A percentile compares a stretch with the other conserved stretches of the same genome.
Evolutionary conservation across 2,329 filamentous ascomycete genomes (phyloP).

Genomic region (Epichloe typhina): DNA sequence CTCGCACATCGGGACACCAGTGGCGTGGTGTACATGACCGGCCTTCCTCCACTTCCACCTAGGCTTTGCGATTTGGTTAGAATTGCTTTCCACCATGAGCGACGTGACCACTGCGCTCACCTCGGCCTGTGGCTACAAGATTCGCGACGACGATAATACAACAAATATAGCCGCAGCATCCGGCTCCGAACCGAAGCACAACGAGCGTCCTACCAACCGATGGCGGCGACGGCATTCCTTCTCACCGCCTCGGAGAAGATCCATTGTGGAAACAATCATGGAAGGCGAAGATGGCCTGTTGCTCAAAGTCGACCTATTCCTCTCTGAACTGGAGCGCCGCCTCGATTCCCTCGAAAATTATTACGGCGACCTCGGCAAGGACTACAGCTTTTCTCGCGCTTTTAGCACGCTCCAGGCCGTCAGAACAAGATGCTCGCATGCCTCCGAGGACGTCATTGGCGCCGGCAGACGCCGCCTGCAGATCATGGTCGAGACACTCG

Average conservation of each 20-base stretch:
- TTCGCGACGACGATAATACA: conserved; percentile 13
- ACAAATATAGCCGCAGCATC: conserved; percentile 27
- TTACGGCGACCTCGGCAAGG: conserved; percentile 72
- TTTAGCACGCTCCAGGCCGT: conserved; percentile 80
- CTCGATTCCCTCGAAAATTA: conserved; percentile 84
- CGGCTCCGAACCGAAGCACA: conserved; percentile 23
- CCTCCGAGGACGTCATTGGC: conserved; percentile 81
- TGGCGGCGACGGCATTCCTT: conserved; percentile 43
- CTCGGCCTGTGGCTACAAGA: conserved; percentile 22
- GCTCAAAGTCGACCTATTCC: conserved; percentile 62
- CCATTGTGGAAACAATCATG: conserved; percentile 46
- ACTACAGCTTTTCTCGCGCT: conserved; percentile 71
- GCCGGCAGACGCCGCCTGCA: conserved; percentile 72
- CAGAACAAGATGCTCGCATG: conserved; percentile 74
- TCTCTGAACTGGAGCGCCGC: conserved; percentile 74
- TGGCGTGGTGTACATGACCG: not conserved
- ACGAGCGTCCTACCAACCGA: conserved; percentile 16
- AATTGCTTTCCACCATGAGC: conserved; percentile 18
- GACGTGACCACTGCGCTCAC: conserved; percentile 25
- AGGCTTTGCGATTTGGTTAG: not conserved
- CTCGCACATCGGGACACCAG: not conserved
- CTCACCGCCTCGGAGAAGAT: conserved; percentile 43
- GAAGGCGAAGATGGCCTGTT: conserved; percentile 49
- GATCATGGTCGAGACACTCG: conserved; percentile 85
- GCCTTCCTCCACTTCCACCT: not conserved